Base-by-base conservation (phyloP, 768 basidiomycete species). In the Dendrothele bispora region DNA sequence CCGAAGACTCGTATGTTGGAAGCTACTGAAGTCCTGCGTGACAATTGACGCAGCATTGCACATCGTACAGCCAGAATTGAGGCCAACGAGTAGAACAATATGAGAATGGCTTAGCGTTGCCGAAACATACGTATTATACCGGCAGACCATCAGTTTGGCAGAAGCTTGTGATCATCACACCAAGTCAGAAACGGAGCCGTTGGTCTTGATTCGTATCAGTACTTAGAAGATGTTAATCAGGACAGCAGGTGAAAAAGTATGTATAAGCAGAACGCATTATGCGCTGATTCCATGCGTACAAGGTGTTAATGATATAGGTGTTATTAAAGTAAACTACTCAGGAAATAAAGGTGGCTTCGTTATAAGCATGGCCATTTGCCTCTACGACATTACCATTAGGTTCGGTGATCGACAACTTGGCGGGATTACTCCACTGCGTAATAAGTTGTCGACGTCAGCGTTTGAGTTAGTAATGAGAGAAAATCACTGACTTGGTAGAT, bases 341-440 rank as follows among this genome's bases (percentile, higher is more conserved):
- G 39, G 91, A 95, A 59, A 98, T 90, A 69, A 88, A 97, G 2
- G 93, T 87, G 0, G 92, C 90, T 63, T 98, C 95, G 60, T 80
- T 89, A 74, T 88, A 98, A n/a, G 91, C 34, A 35, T 61, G 58
- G 4, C 95, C 95, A 43, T 86, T 68, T 25, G 90, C 79, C 40
- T 77, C 72, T 3, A 73, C 42, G 15, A 70, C 73, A 25, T 74
- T 51, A 3, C 55, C 59, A 2, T 75, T 73, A 30, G 77, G 73
- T 5, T 75, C 77, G 21, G 56, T 73, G 37, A 79, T 63, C 15
- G 56, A 54, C 35, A 81, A 53, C 25, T 66, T 79, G 15, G 67
- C 61, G 3, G 74, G 74, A 48, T 80, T 79, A 28, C 63, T 50
- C 73, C 74, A 81, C 79, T 81, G 49, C 8, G 46, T n/a, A n/a